Evolutionary conservation across 2,329 filamentous ascomycete genomes (phyloP).

Genomic region (Trichoderma oligosporum): DNA sequence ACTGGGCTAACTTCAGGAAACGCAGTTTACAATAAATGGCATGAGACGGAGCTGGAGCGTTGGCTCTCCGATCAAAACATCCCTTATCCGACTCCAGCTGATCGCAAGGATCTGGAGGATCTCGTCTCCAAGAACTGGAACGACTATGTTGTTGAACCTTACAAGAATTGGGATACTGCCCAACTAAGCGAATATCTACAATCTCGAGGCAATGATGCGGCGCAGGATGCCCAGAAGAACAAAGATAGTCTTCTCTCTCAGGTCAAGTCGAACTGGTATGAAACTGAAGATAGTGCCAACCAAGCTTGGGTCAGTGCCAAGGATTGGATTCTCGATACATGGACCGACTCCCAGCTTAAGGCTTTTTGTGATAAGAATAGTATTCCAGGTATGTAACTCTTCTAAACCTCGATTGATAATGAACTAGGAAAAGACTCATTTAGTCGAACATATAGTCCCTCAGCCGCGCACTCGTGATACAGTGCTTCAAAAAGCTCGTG

Average conservation of each 20-base stretch:
- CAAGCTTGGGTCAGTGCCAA: slow-evolving; percentile 68
- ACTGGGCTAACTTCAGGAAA: slow-evolving; percentile 11
- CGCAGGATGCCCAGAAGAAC: slow-evolving; percentile 62
- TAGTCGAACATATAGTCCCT: slow-evolving; percentile 52
- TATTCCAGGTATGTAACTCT: slow-evolving; percentile 58
- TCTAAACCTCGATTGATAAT: neutral
- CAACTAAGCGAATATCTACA: slow-evolving; percentile 66
- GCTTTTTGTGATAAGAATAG: slow-evolving; percentile 83
- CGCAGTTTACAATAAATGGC: slow-evolving; percentile 96
- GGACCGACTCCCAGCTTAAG: slow-evolving; percentile 92
- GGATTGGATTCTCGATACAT: slow-evolving; percentile 94
- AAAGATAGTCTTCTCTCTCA: slow-evolving; percentile 65
- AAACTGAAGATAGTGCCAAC: slow-evolving; percentile 72
- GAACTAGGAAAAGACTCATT: neutral
- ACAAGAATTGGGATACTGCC: slow-evolving; percentile 70
- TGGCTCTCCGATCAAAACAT: slow-evolving; percentile 93
- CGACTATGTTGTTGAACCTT: slow-evolving; percentile 66
- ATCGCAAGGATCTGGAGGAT: slow-evolving; percentile 90
- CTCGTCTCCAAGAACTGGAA: slow-evolving; percentile 92
- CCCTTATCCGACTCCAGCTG: slow-evolving; percentile 82
- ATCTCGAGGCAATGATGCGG: slow-evolving; percentile 65
- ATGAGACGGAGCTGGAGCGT: slow-evolving; percentile 93
- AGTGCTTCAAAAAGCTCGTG: slow-evolving; percentile 70
- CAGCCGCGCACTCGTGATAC: slow-evolving; percentile 83
- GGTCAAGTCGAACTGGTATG: slow-evolving; percentile 71